Evolutionary conservation across 176 grass and related monocot genomes (phyloP).

Genomic region (Musa beccarii): DNA sequence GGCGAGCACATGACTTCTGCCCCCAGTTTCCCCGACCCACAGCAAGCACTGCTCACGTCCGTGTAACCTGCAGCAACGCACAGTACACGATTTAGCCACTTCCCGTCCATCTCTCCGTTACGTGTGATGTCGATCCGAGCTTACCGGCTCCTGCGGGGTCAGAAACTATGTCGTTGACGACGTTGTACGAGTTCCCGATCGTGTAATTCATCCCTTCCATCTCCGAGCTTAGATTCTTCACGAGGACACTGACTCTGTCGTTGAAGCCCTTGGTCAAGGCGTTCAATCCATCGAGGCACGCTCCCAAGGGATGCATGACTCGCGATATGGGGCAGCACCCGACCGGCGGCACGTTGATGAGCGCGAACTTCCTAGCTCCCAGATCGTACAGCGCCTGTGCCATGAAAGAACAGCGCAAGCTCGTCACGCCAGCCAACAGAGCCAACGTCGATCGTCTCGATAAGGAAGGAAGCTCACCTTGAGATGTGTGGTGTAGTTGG

Average conservation of each 20-base stretch:
- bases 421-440: neutral
- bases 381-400: conserved; percentile 18
- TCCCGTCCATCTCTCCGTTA: no score
- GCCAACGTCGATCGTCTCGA: neutral
- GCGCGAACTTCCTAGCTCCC: conserved; percentile 45
- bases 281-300: conserved; percentile 35
- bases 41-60: conserved; percentile 35
- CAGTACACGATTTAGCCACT: no score
- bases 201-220: conserved; percentile 42
- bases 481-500: conserved; percentile 28
- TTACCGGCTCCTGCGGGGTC: conserved; percentile 25
- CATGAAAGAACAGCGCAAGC: neutral
- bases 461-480: conserved; percentile 26
- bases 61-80: conserved; percentile 21
- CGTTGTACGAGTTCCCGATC: conserved; percentile 26
- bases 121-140: neutral
- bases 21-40: conserved; percentile 22
- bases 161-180: conserved; percentile 24
- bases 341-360: conserved; percentile 38
- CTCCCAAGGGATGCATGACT: conserved; percentile 11
- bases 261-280: conserved; percentile 22
- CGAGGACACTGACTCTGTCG: conserved; percentile 17
- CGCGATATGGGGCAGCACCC: conserved; percentile 42
- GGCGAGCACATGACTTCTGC: conserved; percentile 15
- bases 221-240: conserved; percentile 13